Evolutionary conservation across 2,329 filamentous ascomycete genomes (phyloP), one percentile per base, ranked within the genome.

Genomic region (Calonectria henricotiae): DNA sequence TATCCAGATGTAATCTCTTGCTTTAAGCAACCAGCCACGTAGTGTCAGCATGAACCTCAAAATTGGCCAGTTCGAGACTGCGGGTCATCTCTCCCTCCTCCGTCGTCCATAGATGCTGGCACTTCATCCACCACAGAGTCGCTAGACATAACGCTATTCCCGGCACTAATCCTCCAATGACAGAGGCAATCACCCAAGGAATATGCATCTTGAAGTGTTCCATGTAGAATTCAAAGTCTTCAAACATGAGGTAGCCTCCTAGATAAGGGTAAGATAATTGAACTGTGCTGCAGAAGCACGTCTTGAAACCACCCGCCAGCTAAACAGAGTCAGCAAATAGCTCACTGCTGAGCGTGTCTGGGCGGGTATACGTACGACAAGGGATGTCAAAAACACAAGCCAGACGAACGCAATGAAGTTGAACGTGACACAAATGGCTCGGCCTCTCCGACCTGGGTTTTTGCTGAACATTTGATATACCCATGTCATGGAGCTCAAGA

Each of bases 91-190:
- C 51, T 39, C 51, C 51, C 43, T 66, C 64, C 30, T 66, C 64
- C 7, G 64, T 66, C 20, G 64, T 37, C 64, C 64, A 66, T n/a
- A 66, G 23, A 35, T 66, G 64, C 51, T 66, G 64, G 54, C 64
- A 66, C 30, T 66, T 66, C 64, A 66, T 66, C 64, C 64, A 66
- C 64, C 64, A 66, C 30, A 66, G 15, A 12, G 43, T 61, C 39
- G 64, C 64, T 20, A 46, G 32, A 2, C 32, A 43, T 17, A 66
- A 25, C 4, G 55, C 64, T 27, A 66, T 41, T 4, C 41, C 64
- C 0, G 54, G 64, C 23, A 66, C 54, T 12, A 67, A 23, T 3
- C 64, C 64, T 4, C 64, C 64, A 8, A 67, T 60, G 25, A 67
- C 44, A 4, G 64, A 67, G 54, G 64, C 64, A 27, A 37, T 39